Evolutionary conservation across 2,329 filamentous ascomycete genomes (phyloP).

Genomic region (Ophiocordyceps camponoti-leonardi): DNA sequence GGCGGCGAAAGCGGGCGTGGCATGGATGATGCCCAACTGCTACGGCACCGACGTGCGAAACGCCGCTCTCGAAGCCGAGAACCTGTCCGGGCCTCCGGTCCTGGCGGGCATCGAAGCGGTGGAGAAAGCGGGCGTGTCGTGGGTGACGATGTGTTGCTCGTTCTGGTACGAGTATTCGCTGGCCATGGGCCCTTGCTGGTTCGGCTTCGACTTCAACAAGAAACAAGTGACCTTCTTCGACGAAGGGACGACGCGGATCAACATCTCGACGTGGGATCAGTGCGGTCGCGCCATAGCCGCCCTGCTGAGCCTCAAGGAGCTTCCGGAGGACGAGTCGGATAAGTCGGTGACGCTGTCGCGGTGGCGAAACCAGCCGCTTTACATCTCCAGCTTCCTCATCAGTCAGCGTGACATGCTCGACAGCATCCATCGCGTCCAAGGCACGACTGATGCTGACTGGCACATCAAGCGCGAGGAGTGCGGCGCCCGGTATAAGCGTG

Average conservation of each 20-base stretch:
- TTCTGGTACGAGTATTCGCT: slow-evolving; percentile 40
- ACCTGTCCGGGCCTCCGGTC: slow-evolving; percentile 8
- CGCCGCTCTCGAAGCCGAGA: slow-evolving; percentile 12
- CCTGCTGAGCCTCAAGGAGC: slow-evolving; percentile 25
- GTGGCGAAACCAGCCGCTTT: slow-evolving; percentile 28
- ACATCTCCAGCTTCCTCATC: slow-evolving; percentile 37
- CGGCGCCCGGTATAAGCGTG: slow-evolving; percentile 25
- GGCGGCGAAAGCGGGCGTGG: slow-evolving; percentile 30
- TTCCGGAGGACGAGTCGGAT: slow-evolving; percentile 21
- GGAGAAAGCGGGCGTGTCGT: slow-evolving; percentile 20
- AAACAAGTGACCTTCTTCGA: slow-evolving; percentile 29
- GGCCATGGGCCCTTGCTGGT: slow-evolving; percentile 17
- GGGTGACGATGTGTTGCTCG: slow-evolving; percentile 33
- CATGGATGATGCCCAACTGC: slow-evolving; percentile 33
- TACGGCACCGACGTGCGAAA: slow-evolving; percentile 16
- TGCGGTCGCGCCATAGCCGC: slow-evolving; percentile 35
- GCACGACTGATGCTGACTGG: slow-evolving; percentile 43
- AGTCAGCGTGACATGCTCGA: slow-evolving; percentile 49
- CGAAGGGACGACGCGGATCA: slow-evolving; percentile 37
- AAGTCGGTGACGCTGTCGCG: slow-evolving; percentile 18
- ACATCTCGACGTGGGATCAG: slow-evolving; percentile 41
- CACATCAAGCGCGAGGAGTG: slow-evolving; percentile 28
- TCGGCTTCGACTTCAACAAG: slow-evolving; percentile 31
- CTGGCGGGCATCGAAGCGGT: slow-evolving; percentile 17
- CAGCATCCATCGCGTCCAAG: slow-evolving; percentile 39